A percentile compares a stretch with the other conserved stretches of the same genome.
These are phyloP conservation scores for Arthrobotrys musiformis DNA, from an alignment of 2,329 filamentous ascomycete species.

Conservation along the genomic window DNA sequence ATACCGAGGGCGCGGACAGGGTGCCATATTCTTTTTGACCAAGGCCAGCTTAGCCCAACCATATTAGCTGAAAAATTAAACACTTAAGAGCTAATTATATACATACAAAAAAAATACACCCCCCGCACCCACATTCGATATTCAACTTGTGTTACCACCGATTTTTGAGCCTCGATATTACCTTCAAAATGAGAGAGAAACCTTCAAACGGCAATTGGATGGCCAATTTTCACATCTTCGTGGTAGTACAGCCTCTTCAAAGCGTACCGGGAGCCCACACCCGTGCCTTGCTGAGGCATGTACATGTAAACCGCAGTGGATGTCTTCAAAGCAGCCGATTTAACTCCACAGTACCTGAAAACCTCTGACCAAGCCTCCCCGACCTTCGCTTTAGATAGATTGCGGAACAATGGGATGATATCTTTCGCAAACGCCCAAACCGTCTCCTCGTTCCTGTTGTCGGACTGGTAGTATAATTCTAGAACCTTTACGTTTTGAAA, in stretches of 20 bases:
- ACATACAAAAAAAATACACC: no score
- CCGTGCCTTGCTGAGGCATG: background rate
- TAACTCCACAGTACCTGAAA: conserved; percentile 14
- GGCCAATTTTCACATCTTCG: background rate
- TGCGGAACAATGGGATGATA: background rate
- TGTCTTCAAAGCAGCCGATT: background rate
- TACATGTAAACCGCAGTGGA: conserved; percentile 23
- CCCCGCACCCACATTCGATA: no score
- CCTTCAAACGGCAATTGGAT: background rate
- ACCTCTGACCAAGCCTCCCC: conserved; percentile 24
- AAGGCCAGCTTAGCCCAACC: no score
- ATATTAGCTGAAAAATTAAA: no score
- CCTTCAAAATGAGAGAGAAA: background rate
- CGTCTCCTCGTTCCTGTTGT: conserved; percentile 7
- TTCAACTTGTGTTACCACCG: no score
- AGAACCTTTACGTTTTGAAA: conserved; percentile 24
- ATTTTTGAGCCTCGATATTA: no score
- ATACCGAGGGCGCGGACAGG: no score
- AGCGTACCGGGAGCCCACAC: background rate
- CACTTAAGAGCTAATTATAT: no score
- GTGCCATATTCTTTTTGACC: no score
- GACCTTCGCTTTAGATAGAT: conserved; percentile 15
- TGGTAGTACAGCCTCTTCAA: conserved; percentile 3
- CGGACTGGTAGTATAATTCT: conserved; percentile 19
- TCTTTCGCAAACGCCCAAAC: conserved; percentile 12